A percentile compares a stretch with the other conserved stretches of the same genome.
Conservation (phyloP, 768 basidiomycete species). For the Pisolithus orientalis region DNA sequence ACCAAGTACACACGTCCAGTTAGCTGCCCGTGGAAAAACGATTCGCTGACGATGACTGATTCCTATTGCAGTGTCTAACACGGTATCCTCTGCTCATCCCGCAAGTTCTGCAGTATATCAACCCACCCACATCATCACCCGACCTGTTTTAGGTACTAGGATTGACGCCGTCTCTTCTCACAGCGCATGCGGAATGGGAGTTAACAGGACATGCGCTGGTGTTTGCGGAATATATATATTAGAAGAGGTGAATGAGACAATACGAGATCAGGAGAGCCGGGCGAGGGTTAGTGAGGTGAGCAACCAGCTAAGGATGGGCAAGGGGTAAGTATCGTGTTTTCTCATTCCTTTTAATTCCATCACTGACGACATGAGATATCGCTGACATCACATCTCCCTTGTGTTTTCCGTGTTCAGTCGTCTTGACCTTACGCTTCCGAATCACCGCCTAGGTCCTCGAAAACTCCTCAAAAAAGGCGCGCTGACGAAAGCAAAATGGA, state of each 20-base stretch:
- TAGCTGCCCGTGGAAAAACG: background rate
- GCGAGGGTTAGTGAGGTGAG: slow-evolving; percentile 67
- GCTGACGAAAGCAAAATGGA: slow-evolving; percentile 64
- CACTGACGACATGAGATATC: no score
- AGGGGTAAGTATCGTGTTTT: slow-evolving; percentile 50
- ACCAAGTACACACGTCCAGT: slow-evolving; percentile 57
- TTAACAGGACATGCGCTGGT: slow-evolving; percentile 49
- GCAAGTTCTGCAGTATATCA: slow-evolving; percentile 80
- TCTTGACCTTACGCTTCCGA: slow-evolving; percentile 84
- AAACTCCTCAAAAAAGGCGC: slow-evolving; percentile 74
- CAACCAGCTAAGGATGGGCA: slow-evolving; percentile 66
- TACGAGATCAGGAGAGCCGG: slow-evolving; percentile 48
- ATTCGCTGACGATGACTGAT: background rate
- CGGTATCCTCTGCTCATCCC: slow-evolving; percentile 87
- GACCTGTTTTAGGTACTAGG: slow-evolving; percentile 1
- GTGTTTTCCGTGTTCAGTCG: slow-evolving; percentile 35
- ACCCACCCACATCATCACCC: slow-evolving; percentile 30
- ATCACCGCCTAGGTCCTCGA: slow-evolving; percentile 77
- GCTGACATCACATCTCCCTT: no score
- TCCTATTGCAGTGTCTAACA: slow-evolving; percentile 88
- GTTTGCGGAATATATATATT: slow-evolving; percentile 69
- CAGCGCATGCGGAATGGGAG: slow-evolving; percentile 42
- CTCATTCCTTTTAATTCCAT: no score
- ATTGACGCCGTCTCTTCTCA: background rate
- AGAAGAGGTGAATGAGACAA: slow-evolving; percentile 79